Evolutionary conservation across 1,284 basidiomycete species (phyloP).

Genomic region (Cutaneotrichosporon spelunceum): DNA sequence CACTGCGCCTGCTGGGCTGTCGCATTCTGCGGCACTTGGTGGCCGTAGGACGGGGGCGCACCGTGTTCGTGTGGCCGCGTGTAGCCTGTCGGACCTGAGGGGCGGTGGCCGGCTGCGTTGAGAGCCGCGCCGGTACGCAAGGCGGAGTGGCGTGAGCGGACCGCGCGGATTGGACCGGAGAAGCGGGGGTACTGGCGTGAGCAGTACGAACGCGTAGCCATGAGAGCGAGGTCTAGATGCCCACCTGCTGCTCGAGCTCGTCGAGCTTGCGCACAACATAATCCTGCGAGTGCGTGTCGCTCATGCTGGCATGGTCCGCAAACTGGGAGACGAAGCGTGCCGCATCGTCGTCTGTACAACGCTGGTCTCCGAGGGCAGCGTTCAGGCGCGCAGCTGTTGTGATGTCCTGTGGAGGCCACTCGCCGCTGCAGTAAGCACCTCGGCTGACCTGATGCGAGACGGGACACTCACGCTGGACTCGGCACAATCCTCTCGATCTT

Average conservation of each 20-base stretch:
- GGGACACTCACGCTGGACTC: not conserved
- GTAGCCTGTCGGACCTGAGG: not conserved
- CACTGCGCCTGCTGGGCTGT: not conserved
- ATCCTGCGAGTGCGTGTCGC: conserved; percentile 5
- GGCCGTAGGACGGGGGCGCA: not conserved
- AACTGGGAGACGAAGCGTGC: not conserved
- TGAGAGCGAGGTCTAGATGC: not conserved
- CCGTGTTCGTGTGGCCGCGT: not conserved
- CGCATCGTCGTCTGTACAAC: conserved; percentile 2
- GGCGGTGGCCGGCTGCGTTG: not conserved
- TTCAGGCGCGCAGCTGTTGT: not conserved
- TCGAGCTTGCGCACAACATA: conserved; percentile 8
- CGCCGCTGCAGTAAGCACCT: not conserved
- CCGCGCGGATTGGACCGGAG: not conserved
- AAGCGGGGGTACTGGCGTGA: conserved; percentile 6
- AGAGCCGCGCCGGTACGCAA: conserved; percentile 2
- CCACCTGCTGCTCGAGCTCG: conserved; percentile 10
- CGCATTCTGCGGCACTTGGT: not conserved
- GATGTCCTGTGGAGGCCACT: conserved; percentile 4
- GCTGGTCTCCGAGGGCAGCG: not conserved
- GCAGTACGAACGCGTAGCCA: not conserved
- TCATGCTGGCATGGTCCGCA: conserved; percentile 3
- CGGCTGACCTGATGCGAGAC: not conserved
- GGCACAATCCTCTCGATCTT: conserved; percentile 1
- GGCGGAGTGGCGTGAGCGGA: conserved; percentile 5